Conservation (phyloP, 2,329 filamentous ascomycete species). For the Camillea tinctor region DNA sequence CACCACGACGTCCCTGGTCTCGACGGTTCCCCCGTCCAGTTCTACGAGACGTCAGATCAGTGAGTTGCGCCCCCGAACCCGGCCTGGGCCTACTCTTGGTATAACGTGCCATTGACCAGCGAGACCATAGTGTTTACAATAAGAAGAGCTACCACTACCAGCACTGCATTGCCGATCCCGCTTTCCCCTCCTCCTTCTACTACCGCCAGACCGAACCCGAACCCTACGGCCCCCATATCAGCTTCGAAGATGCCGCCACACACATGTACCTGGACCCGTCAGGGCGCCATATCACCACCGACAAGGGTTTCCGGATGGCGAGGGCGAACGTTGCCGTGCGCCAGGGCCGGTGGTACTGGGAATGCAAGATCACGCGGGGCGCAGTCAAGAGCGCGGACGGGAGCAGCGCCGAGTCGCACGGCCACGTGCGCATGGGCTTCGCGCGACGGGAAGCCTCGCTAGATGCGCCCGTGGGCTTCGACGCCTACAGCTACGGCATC, state of each 20-base stretch:
- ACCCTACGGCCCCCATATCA: constrained; percentile 81
- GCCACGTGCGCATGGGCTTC: constrained; percentile 82
- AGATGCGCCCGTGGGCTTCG: constrained; percentile 81
- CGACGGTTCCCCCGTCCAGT: constrained; percentile 53
- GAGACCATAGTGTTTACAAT: constrained; percentile 54
- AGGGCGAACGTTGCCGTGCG: constrained; percentile 87
- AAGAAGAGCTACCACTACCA: constrained; percentile 82
- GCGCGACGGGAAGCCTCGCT: constrained; percentile 76
- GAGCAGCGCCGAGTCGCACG: constrained; percentile 47
- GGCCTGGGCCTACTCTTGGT: neutral
- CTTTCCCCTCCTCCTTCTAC: constrained; percentile 81
- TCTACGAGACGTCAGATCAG: constrained; percentile 65
- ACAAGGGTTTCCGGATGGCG: constrained; percentile 89
- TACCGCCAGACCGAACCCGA: constrained; percentile 86
- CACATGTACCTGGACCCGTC: constrained; percentile 79
- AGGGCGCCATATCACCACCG: constrained; percentile 77
- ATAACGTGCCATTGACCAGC: constrained; percentile 7
- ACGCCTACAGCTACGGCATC: constrained; percentile 91
- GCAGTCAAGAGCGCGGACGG: constrained; percentile 51
- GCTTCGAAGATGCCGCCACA: constrained; percentile 86
- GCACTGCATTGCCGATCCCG: constrained; percentile 85
- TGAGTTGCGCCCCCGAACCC: constrained; percentile 36
- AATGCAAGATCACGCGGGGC: constrained; percentile 84
- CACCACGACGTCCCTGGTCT: constrained; percentile 53
- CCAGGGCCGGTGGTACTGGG: constrained; percentile 91